These are phyloP conservation scores for Myriosclerotinia duriaeana DNA, from an alignment of 2,329 filamentous ascomycete genomes.

Conservation along the genomic window DNA sequence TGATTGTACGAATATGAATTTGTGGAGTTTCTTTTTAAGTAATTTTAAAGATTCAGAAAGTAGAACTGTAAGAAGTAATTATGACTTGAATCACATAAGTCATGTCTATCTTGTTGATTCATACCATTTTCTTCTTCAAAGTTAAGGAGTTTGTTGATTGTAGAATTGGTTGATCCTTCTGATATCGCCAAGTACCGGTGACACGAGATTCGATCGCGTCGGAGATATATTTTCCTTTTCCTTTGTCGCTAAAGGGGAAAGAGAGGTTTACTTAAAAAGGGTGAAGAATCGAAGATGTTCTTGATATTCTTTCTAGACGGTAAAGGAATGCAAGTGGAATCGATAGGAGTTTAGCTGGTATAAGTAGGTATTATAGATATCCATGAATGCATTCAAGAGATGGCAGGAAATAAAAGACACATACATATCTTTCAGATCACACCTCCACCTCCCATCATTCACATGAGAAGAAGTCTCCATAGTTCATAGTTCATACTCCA, in stretches of 20 bases:
- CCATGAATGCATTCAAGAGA: background rate
- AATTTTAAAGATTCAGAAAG: slow-evolving; percentile 5
- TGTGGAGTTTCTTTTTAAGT: slow-evolving; percentile 11
- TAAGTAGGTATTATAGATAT: background rate
- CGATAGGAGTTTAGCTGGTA: too few relatives aligned
- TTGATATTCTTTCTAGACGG: too few relatives aligned
- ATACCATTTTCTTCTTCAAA: background rate
- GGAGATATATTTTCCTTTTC: slow-evolving; percentile 9
- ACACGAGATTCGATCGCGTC: slow-evolving; percentile 7
- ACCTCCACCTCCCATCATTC: background rate
- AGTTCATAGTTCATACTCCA: too few relatives aligned
- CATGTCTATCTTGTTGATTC: background rate
- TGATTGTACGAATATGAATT: background rate
- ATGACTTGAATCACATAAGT: slow-evolving; percentile 15
- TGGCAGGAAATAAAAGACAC: background rate
- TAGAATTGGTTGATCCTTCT: background rate
- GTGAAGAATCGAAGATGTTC: background rate
- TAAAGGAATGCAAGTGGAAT: too few relatives aligned
- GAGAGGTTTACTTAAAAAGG: too few relatives aligned
- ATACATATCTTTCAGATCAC: slow-evolving; percentile 7
- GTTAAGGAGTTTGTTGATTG: background rate
- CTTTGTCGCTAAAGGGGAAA: slow-evolving; percentile 8
- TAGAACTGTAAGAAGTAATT: background rate
- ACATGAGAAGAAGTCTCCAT: too few relatives aligned
- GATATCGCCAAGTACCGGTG: background rate